phyloP scores from a whole-genome alignment of 2,329 filamentous ascomycete genomes.

The Sarocladiaceae sp. region DNA sequence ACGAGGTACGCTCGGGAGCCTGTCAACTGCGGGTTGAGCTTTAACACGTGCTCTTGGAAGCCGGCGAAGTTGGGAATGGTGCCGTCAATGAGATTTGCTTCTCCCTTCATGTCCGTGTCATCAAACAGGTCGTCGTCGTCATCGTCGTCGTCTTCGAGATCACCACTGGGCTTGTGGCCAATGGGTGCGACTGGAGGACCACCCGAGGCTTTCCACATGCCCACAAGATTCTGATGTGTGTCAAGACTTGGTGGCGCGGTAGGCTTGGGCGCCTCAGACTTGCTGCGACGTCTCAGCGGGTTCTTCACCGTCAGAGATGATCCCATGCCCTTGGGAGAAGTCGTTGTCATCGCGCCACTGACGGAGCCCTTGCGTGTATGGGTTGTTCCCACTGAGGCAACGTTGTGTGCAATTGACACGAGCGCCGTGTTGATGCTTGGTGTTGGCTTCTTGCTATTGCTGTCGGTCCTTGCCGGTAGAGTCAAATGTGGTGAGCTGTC shows the following conservation, averaged over 20 bases:
- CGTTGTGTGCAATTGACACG: conserved; percentile 48
- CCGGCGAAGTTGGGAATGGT: conserved; percentile 71
- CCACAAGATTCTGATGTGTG: conserved; percentile 41
- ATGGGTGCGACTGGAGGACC: conserved; percentile 50
- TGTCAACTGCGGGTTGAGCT: conserved; percentile 66
- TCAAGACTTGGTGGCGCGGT: conserved; percentile 21
- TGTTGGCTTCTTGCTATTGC: conserved; percentile 45
- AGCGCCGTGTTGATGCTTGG: conserved; percentile 58
- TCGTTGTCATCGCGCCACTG: conserved; percentile 42
- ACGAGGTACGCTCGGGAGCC: conserved; percentile 57
- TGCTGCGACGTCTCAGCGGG: conserved; percentile 51
- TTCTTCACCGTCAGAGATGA: conserved; percentile 38
- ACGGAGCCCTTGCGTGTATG: conserved; percentile 59
- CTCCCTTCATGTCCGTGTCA: conserved; percentile 57
- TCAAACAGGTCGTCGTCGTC: conserved; percentile 53
- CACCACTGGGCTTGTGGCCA: conserved; percentile 17
- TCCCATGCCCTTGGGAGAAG: conserved; percentile 47
- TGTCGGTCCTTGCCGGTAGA: conserved; percentile 46
- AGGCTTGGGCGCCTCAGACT: conserved; percentile 45
- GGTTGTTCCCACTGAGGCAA: conserved; percentile 51
- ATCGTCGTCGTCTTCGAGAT: conserved; percentile 52
- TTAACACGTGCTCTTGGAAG: conserved; percentile 69
- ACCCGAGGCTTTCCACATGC: conserved; percentile 48
- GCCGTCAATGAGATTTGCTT: conserved; percentile 59
- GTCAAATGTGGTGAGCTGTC: conserved; percentile 34